phyloP scores from a whole-genome alignment of 2,329 filamentous ascomycete species.

The Xylaria hypoxylon region DNA sequence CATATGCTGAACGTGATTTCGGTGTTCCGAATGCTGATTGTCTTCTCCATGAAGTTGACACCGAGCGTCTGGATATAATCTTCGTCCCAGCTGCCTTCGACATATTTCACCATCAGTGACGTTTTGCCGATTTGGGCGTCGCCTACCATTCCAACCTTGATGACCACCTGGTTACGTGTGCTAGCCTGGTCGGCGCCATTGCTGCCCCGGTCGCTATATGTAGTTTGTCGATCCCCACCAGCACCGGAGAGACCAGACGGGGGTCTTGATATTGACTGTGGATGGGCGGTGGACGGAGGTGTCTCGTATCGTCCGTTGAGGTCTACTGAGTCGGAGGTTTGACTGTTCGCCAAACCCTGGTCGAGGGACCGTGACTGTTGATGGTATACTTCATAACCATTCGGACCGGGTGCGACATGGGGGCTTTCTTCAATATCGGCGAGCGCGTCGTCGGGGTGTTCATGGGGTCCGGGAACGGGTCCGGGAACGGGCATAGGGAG shows the following conservation, averaged over 20 bases:
- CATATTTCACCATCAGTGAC: conserved; percentile 99
- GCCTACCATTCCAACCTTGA: conserved; percentile 99
- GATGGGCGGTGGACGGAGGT: conserved; percentile 57
- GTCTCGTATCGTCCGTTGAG: conserved; percentile 59
- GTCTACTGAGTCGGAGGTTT: conserved; percentile 53
- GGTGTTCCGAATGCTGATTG: conserved; percentile 98
- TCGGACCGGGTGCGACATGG: conserved; percentile 48
- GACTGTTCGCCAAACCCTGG: conserved; percentile 56
- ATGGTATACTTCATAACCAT: conserved; percentile 53
- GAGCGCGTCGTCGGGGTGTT: conserved; percentile 62
- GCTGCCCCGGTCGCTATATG: conserved; percentile 59
- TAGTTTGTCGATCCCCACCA: conserved; percentile 54
- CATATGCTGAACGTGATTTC: conserved; percentile 99
- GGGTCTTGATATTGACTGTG: conserved; percentile 62
- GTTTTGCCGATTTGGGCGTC: conserved; percentile 99
- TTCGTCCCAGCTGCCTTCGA: conserved; percentile 99
- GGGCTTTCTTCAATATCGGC: conserved; percentile 62
- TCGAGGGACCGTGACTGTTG: conserved; percentile 64
- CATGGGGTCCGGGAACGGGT: conserved; percentile 42
- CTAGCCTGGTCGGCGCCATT: conserved; percentile 57
- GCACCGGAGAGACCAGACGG: conserved; percentile 65
- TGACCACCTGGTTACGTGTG: conserved; percentile 82
- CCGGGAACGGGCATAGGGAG: conserved; percentile 33
- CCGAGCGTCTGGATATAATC: conserved; percentile 99
- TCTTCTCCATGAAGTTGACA: conserved; percentile 99